These are phyloP conservation scores for Cucumis hystrix DNA, from an alignment of 306 rosid species.

Conservation along the genomic window DNA sequence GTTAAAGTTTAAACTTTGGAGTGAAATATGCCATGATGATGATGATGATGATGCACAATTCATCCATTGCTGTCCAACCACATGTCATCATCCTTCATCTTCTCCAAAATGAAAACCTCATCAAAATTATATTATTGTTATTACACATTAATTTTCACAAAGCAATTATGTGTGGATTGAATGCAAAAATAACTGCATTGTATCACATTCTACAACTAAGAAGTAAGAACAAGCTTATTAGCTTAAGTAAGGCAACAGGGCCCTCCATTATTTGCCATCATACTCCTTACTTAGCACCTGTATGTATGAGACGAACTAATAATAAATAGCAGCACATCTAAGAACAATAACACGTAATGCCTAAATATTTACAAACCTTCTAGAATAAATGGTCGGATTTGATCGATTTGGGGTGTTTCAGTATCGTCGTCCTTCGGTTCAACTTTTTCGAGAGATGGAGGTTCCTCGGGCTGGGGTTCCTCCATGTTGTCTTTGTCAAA, in stretches of 20 bases:
- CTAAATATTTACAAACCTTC: slow-evolving; percentile 84
- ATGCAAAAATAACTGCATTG: neutral
- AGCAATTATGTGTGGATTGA: neutral
- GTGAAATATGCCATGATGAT: neutral
- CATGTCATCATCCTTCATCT: neutral
- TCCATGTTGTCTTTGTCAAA: slow-evolving; percentile 20
- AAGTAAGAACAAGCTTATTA: slow-evolving; percentile 13
- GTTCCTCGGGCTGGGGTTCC: slow-evolving; percentile 23
- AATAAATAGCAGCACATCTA: slow-evolving; percentile 47
- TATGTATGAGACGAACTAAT: slow-evolving; percentile 61
- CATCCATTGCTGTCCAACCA: neutral
- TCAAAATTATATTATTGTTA: neutral
- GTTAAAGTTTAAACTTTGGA: neutral
- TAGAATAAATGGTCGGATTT: slow-evolving; percentile 55
- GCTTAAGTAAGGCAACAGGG: slow-evolving; percentile 26
- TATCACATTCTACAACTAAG: slow-evolving; percentile 12
- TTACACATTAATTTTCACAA: slow-evolving; percentile 5
- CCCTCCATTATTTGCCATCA: slow-evolving; percentile 39
- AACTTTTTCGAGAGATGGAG: slow-evolving; percentile 22
- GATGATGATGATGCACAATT: neutral
- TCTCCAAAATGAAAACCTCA: neutral
- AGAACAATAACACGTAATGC: slow-evolving; percentile 43
- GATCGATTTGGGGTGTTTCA: slow-evolving; percentile 40
- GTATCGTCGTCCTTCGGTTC: slow-evolving; percentile 22
- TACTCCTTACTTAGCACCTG: slow-evolving; percentile 78